A percentile compares a stretch with the other conserved stretches of the same genome.
Evolutionary conservation across 108 stramenopile genomes (phyloP).

Genomic region (Conticribra weissflogii): DNA sequence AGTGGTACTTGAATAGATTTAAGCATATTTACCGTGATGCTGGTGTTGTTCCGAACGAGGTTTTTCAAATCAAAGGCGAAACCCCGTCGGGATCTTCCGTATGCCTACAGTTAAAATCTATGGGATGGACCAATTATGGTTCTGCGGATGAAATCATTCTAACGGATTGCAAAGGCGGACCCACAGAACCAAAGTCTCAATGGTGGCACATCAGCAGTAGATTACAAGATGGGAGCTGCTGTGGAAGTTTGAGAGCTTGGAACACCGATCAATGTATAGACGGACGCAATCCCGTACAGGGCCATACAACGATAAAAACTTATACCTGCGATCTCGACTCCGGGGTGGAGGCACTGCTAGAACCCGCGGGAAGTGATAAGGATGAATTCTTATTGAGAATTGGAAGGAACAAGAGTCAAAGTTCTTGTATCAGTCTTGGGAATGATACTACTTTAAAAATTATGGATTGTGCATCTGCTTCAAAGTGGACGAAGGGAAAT

Average conservation of each 20-base stretch:
- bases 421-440: conserved; percentile 7
- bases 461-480: conserved; percentile 23
- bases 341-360: conserved; percentile 30
- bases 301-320: conserved; percentile 18
- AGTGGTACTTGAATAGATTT: conserved; percentile 44
- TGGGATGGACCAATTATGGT: conserved; percentile 46
- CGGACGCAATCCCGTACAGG: conserved; percentile 10
- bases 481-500: conserved; percentile 35
- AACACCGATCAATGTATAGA: conserved; percentile 52
- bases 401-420: conserved; percentile 14
- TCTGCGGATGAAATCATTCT: conserved; percentile 28
- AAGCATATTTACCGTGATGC: conserved; percentile 41
- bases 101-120: conserved; percentile 32
- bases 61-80: conserved; percentile 41
- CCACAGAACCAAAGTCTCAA: conserved; percentile 25
- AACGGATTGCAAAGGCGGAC: conserved; percentile 18
- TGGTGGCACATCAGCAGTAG: conserved; percentile 42
- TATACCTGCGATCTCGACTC: conserved; percentile 38
- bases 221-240: conserved; percentile 31
- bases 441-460: conserved; percentile 14
- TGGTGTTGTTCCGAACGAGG: conserved; percentile 37
- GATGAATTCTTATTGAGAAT: conserved; percentile 27
- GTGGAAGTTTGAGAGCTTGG: conserved; percentile 45
- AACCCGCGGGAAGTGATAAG: conserved; percentile 12
- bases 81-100: conserved; percentile 3